Evolutionary conservation across 2,329 filamentous ascomycete genomes (phyloP).

Genomic region (Thielaviopsis populi): DNA sequence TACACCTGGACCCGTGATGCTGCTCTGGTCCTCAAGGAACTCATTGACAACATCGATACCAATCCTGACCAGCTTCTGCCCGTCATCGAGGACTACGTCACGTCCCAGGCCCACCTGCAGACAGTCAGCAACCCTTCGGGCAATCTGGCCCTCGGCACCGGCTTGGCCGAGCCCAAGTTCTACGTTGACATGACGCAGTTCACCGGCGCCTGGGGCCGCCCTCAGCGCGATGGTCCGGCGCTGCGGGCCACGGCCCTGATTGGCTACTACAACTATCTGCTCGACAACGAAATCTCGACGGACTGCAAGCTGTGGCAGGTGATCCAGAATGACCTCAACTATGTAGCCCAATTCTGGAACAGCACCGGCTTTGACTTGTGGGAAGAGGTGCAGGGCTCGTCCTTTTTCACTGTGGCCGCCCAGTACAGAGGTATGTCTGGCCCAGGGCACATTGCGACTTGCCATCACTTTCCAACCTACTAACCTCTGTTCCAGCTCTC

Average conservation of each 20-base stretch:
- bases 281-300: conserved; percentile 47
- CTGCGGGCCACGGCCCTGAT: conserved; percentile 61
- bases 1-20: conserved; percentile 69
- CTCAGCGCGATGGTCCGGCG: conserved; percentile 66
- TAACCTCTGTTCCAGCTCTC: conserved; percentile 30
- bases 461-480: background rate
- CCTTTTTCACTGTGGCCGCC: conserved; percentile 61
- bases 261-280: conserved; percentile 56
- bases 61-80: conserved; percentile 41
- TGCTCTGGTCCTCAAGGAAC: conserved; percentile 51
- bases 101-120: conserved; percentile 51
- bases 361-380: conserved; percentile 59
- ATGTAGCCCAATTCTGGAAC: conserved; percentile 60
- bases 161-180: conserved; percentile 61
- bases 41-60: conserved; percentile 46
- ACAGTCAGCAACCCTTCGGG: conserved; percentile 56
- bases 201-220: conserved; percentile 56
- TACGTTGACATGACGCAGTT: conserved; percentile 48
- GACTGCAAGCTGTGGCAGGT: conserved; percentile 51
- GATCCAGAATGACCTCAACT: conserved; percentile 59
- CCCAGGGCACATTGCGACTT: no score
- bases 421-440: conserved; percentile 48
- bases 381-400: conserved; percentile 65
- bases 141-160: conserved; percentile 33
- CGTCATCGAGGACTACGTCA: conserved; percentile 53